Conservation (phyloP, 805 yeast genomes). For the Candida peoriensis region DNA sequence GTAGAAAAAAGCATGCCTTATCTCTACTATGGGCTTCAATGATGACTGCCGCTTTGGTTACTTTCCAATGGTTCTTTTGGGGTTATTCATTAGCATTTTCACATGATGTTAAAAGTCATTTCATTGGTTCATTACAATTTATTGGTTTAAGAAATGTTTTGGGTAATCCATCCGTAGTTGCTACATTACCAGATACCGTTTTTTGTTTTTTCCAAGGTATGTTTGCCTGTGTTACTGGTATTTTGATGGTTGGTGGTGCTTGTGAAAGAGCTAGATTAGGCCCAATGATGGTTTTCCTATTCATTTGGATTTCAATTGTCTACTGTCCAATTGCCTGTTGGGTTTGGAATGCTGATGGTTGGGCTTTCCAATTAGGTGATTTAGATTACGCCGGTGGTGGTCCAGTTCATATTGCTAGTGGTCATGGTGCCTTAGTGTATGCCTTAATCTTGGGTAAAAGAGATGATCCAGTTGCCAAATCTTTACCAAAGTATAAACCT, state of each 20-base stretch:
- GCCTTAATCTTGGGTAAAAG: slow-evolving; percentile 91
- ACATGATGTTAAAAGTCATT: slow-evolving; percentile 52
- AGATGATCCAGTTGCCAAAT: slow-evolving; percentile 69
- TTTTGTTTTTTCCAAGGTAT: slow-evolving; percentile 92
- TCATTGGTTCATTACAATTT: slow-evolving; percentile 77
- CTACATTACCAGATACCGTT: slow-evolving; percentile 80
- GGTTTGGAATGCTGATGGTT: slow-evolving; percentile 95
- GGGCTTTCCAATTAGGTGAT: slow-evolving; percentile 80
- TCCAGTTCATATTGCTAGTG: slow-evolving; percentile 93
- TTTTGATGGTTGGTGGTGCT: slow-evolving; percentile 95
- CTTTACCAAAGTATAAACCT: slow-evolving; percentile 87
- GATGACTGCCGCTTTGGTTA: slow-evolving; percentile 77
- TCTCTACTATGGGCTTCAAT: slow-evolving; percentile 91
- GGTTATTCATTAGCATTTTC: slow-evolving; percentile 90
- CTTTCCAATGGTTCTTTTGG: slow-evolving; percentile 98
- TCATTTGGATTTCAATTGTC: slow-evolving; percentile 91
- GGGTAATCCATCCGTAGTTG: slow-evolving; percentile 69
- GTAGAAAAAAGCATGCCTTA: slow-evolving; percentile 94
- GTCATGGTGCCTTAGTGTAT: slow-evolving; percentile 91
- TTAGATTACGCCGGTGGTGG: slow-evolving; percentile 99
- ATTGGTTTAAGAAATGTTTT: slow-evolving; percentile 78
- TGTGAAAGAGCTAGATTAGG: slow-evolving; percentile 95
- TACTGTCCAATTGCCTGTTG: slow-evolving; percentile 95
- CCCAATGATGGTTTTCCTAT: slow-evolving; percentile 93
- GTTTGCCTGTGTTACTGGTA: slow-evolving; percentile 93